Evolutionary conservation across 441 rosid genomes (phyloP).

Genomic region (Populus hybrid): DNA sequence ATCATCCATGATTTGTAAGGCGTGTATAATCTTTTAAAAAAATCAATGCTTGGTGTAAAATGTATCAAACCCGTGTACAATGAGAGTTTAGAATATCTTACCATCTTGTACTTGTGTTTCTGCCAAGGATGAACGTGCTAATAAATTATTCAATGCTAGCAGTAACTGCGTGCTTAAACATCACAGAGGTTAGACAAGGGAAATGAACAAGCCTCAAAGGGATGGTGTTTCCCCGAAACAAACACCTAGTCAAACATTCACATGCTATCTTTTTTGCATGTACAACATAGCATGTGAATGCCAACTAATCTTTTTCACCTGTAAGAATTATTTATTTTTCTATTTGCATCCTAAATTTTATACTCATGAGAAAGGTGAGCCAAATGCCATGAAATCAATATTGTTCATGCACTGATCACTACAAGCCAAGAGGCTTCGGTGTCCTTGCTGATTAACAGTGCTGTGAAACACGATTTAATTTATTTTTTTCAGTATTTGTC

Average conservation of each 20-base stretch:
- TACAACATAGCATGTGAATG: constrained; percentile 63
- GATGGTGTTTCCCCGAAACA: constrained; percentile 27
- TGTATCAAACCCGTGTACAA: neutral
- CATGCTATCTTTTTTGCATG: neutral
- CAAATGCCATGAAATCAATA: constrained; percentile 22
- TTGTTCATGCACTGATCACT: constrained; percentile 9
- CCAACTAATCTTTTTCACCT: constrained; percentile 35
- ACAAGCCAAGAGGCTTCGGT: neutral
- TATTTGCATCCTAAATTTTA: constrained; percentile 4
- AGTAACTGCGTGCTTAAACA: neutral
- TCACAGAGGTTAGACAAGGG: neutral
- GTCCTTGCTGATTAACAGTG: neutral
- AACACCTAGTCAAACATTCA: constrained; percentile 17
- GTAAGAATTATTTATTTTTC: neutral
- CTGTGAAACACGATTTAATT: too few species aligned
- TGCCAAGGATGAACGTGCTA: neutral
- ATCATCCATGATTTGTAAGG: too few species aligned
- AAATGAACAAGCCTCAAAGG: neutral
- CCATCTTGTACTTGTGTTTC: neutral
- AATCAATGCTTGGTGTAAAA: neutral
- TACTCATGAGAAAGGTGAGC: constrained; percentile 6
- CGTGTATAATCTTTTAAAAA: too few species aligned
- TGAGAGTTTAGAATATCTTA: neutral
- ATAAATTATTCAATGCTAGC: neutral
- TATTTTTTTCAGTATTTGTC: neutral